A percentile compares a stretch with the other conserved stretches of the same genome.
These are phyloP conservation scores for Exophiala xenobiotica DNA, from an alignment of 2,329 filamentous ascomycete species.

Conservation along the genomic window DNA sequence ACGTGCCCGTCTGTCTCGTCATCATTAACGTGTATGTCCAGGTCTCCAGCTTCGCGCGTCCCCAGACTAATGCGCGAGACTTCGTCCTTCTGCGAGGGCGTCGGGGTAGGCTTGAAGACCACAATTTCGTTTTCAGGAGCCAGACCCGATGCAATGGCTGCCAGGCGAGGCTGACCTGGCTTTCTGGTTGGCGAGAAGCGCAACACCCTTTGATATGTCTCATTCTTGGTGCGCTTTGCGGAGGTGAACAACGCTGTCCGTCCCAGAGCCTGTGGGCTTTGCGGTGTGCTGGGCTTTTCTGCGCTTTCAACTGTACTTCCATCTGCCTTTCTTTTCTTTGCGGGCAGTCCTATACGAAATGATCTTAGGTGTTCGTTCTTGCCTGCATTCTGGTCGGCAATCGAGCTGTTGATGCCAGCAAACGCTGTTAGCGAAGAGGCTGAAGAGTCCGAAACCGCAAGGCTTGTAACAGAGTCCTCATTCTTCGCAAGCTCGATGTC, in stretches of 20 bases:
- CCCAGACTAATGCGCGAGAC: constrained; percentile 54
- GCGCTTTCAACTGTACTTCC: constrained; percentile 21
- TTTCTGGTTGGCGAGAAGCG: constrained; percentile 56
- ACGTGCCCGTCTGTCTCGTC: constrained; percentile 52
- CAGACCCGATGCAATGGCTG: constrained; percentile 75
- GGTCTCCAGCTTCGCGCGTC: constrained; percentile 50
- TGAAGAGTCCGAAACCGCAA: constrained; percentile 66
- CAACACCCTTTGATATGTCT: constrained; percentile 60
- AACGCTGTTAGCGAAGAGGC: constrained; percentile 57
- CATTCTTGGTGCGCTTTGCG: constrained; percentile 47
- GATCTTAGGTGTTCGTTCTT: constrained; percentile 82
- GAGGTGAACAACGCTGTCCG: constrained; percentile 37
- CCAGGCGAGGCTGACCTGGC: constrained; percentile 54
- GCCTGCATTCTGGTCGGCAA: constrained; percentile 68
- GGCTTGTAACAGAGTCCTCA: constrained; percentile 85
- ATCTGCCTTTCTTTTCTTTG: constrained; percentile 40
- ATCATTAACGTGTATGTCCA: constrained; percentile 20
- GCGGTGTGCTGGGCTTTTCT: constrained; percentile 24
- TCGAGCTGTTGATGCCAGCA: constrained; percentile 81
- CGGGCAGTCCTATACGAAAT: constrained; percentile 62
- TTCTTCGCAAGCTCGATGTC: constrained; percentile 77
- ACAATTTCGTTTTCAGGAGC: constrained; percentile 75
- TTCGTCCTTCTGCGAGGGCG: constrained; percentile 55
- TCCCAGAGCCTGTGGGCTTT: constrained; percentile 31
- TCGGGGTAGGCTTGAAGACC: constrained; percentile 65